Evolutionary conservation across 2,329 filamentous ascomycete genomes (phyloP), one percentile per base, ranked within the genome.

Genomic region (Penicillium palitans): DNA sequence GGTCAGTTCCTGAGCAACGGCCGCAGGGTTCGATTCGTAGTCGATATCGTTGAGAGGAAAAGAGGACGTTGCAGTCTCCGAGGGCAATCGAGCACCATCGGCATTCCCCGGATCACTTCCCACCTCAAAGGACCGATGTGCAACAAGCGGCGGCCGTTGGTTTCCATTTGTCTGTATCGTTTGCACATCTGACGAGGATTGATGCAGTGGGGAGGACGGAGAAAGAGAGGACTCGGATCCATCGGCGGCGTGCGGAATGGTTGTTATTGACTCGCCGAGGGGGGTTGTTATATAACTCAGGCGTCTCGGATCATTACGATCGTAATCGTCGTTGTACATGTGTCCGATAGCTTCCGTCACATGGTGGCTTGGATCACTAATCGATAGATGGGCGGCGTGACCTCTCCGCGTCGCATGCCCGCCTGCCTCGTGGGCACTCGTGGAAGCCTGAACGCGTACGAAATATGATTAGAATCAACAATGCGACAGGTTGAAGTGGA

Each of bases 341-440:
- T 92, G 92, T 52, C 91, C 91, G 76, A 96, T 96, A 59, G 91
- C 90, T 76, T 96, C 93, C 57, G 92, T 96, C 73, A 96, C 91
- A 84, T 96, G 93, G 78, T 96, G 91, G 78, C 84, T 91, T 61
- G 93, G 90, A 77, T 96, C 92, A 75, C 90, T 95, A 74, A 96
- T 88, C 67, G 84, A 87, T 61, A 87, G 79, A 66, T 87, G 83
- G 61, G 84, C 80, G 65, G 78, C 78, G 77, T 87, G 85, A 65
- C 83, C 83, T 69, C 82, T 80, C 62, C 82, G 79, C 67, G 78
- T 75, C 66, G 81, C 76, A 75, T 82, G 82, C 70, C 73, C 75
- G 66, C 72, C 72, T 67, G 74, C 70, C 65, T 76, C 76, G 63
- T 74, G 71, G 61, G 71, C 68, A 60, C 70, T 72, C 58, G 70